Base-by-base conservation (phyloP, 2,329 filamentous ascomycete species). In the Laburnicola sp. region DNA sequence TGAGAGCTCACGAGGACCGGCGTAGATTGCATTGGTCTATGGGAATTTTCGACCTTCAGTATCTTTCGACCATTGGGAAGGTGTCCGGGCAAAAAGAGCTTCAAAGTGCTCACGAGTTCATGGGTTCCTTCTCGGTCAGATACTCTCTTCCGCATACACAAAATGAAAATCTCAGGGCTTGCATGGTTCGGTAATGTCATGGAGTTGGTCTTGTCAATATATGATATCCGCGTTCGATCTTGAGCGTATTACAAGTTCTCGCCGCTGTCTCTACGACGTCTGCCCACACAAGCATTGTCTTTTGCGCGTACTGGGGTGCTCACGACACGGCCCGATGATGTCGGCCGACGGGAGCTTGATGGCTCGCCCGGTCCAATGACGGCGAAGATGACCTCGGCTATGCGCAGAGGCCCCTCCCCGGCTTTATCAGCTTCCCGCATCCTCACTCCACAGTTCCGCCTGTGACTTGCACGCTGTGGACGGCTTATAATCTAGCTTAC, bases 71-170 rank as follows among this genome's bases (percentile, higher is more conserved):
- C 63, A 62, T 66, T 68, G 56, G 63, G 63, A 63, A 57, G 68
- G 66, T 68, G 64, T 69, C 70, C 64, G 66, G 67, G 68, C 62
- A 67, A 72, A 71, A 72, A 70, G 66, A 69, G 68, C 67, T 69
- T 63, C 56, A 68, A 60, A 59, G 58, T 69, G 67, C 69, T 70
- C 59, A 68, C 64, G 63, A 68, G 66, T 69, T 69, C 63, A 71
- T 66, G 68, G 69, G 63, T 70, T 57, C 70, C 68, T 70, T 71
- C 66, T 64, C 59, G 65, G 67, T 71, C 68, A 62, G 64, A 70
- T 67, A 68, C 65, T 69, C 65, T 66, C 63, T 68, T 65, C 65
- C 61, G 63, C 60, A 63, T 70, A 70, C 62, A 63, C 62, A 63
- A 68, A 68, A 69, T 67, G 63, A 71, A 70, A 71, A 68, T 64